phyloP scores from a whole-genome alignment of 192 early-diverging fungal species.

The Backusella australiensis region DNA sequence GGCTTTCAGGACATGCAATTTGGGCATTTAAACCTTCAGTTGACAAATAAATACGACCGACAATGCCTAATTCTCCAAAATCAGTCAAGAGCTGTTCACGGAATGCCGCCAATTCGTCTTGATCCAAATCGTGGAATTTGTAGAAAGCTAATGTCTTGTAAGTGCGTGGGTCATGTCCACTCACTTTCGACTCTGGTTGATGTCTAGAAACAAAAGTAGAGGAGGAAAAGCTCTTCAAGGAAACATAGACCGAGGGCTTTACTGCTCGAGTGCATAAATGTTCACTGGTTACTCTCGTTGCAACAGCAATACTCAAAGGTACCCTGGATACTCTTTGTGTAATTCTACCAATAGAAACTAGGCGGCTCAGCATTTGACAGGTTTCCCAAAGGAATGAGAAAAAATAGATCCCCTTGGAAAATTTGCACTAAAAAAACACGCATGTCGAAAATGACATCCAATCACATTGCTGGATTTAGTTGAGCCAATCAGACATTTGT shows the following conservation, averaged over 20 bases:
- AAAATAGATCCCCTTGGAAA: not conserved
- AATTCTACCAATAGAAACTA: not conserved
- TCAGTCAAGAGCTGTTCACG: conserved; percentile 40
- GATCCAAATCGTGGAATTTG: conserved; percentile 40
- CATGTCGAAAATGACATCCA: not conserved
- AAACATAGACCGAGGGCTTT: not conserved
- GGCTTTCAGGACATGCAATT: conserved; percentile 59
- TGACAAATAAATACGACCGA: conserved; percentile 75
- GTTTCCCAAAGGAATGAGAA: conserved; percentile 1
- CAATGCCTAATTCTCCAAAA: conserved; percentile 49
- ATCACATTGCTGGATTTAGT: not conserved
- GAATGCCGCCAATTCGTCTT: conserved; percentile 28
- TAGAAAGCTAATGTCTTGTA: conserved; percentile 55
- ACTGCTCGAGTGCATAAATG: not conserved
- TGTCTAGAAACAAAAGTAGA: not conserved
- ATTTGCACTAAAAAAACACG: not conserved
- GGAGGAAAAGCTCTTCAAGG: not conserved
- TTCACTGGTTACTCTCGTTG: not conserved
- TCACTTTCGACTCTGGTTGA: conserved; percentile 2
- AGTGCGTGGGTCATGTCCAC: conserved; percentile 7
- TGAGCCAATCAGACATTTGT: not conserved
- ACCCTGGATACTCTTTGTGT: not conserved
- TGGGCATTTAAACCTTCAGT: conserved; percentile 82
- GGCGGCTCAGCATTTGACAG: not conserved
- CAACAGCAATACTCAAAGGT: not conserved